phyloP scores from a whole-genome alignment of 2,329 filamentous ascomycete species.

The Hypoxylon rubiginosum region DNA sequence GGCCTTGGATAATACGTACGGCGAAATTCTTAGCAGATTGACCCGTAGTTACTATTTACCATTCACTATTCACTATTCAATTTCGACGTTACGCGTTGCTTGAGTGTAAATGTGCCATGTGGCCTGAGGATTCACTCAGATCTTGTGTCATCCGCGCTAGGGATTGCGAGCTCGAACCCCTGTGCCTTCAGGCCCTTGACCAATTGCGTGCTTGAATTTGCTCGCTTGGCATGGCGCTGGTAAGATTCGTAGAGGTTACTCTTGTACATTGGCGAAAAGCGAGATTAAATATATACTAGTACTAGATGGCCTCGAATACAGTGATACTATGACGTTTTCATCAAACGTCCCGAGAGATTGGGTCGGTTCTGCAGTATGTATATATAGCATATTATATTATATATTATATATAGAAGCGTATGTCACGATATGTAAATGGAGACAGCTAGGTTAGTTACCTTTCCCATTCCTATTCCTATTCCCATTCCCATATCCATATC shows the following conservation, averaged over 20 bases:
- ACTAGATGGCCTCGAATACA: background rate
- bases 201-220: conserved; percentile 22
- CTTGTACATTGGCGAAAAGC: background rate
- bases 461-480: no score
- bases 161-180: conserved; percentile 43
- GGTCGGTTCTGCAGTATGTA: conserved; percentile 8
- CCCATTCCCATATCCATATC: no score
- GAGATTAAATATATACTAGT: background rate
- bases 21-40: background rate
- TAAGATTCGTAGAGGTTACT: background rate
- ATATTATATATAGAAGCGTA: background rate
- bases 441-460: no score
- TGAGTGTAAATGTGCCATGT: no score
- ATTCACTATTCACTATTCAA: background rate
- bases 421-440: background rate
- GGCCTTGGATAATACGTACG: background rate
- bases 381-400: background rate
- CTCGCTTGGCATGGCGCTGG: conserved; percentile 23
- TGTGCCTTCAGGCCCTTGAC: conserved; percentile 17
- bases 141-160: conserved; percentile 40
- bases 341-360: conserved; percentile 15
- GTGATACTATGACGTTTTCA: background rate
- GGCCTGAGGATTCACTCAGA: conserved; percentile 1
- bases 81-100: background rate
- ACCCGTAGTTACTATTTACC: background rate